Evolutionary conservation across 1,284 basidiomycete species (phyloP), one percentile per base, ranked within the genome.

Genomic region (Irpex rosettiformis): DNA sequence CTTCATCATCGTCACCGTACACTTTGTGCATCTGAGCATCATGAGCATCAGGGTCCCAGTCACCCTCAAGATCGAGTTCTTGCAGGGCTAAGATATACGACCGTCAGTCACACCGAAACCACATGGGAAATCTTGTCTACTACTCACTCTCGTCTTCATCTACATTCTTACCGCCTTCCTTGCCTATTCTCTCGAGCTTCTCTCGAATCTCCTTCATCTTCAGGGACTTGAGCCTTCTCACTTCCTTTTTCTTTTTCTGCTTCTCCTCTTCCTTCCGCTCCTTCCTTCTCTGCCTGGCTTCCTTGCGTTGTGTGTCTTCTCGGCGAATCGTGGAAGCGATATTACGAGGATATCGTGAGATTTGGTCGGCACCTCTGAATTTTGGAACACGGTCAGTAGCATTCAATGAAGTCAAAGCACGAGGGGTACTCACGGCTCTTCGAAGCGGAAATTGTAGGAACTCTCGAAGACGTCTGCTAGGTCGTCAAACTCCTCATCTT

Each of bases 401-500:
- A n/a, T n/a, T n/a, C n/a, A n/a, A n/a, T n/a, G n/a, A n/a, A n/a
- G n/a, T n/a, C n/a, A n/a, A n/a, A n/a, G n/a, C n/a, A n/a, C 11
- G 22, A 7, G 58, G 24, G 45, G 48, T 29, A 83, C 91, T 70
- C 65, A 93, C 84, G 92, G 90, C 73, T 98, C 94, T 72, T 98
- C 94, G 70, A 93, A 96, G 55, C 94, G 86, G 78, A 95, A 95
- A 70, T 96, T 96, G 74, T 96, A 96, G n/a, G 89, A 88, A 16
- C 82, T 83, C 71, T 92, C 89, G 63, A 90, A 92, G 27, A 79
- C 80, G 24, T 92, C 89, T 0, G 81, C 85, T 53, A 83, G 75
- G 13, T 90, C 86, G 47, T 91, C 89, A 61, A 90, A 90, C n/a
- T 86, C 80, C 13, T 81, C 75, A 2, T 80, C 79, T 27, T 81